Percentiles rank a stretch among this genome's conserved stretches.
phyloP scores from a whole-genome alignment of 176 grass and related monocot species.

The bread wheat (Triticum aestivum) region IWGSC_CS_RefSeq_v2.1 NC_057811.1:429957723-429958222 shows the following conservation, averaged over 20 bases:
- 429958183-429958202: too few species aligned
- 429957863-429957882: constrained; percentile 37
- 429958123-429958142: background rate
- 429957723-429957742: background rate
- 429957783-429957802: constrained; percentile 21
- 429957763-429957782: constrained; percentile 25
- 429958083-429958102: background rate
- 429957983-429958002: background rate
- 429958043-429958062: background rate
- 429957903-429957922: background rate
- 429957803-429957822: constrained; percentile 4
- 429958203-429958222: too few species aligned
- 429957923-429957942: background rate
- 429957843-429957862: constrained; percentile 31
- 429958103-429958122: background rate
- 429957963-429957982: background rate
- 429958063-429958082: background rate
- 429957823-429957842: constrained; percentile 36
- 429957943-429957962: background rate
- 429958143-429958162: background rate
- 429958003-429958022: background rate
- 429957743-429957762: background rate
- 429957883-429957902: constrained; percentile 34
- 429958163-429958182: background rate
- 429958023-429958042: background rate